Conservation (phyloP, 108 stramenopile species). For the Pseudonitzschia delicatissima region DNA sequence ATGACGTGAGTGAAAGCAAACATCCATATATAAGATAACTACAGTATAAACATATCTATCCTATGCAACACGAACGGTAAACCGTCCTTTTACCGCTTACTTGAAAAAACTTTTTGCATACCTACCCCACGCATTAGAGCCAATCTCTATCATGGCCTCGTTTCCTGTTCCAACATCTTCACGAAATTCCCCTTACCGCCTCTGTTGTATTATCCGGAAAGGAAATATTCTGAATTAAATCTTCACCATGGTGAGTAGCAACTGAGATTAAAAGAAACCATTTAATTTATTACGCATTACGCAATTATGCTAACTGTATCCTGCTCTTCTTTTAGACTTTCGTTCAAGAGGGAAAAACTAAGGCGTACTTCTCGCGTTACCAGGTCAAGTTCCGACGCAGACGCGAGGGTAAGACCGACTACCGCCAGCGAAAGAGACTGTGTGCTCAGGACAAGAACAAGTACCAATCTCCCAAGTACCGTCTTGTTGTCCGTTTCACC, state of each 20-base stretch:
- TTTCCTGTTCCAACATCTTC: too few relatives aligned
- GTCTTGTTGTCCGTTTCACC: constrained; percentile 96
- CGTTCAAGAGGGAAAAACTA: constrained; percentile 94
- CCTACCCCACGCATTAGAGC: too few relatives aligned
- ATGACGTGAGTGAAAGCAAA: too few relatives aligned
- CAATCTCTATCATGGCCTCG: too few relatives aligned
- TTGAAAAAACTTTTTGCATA: constrained; percentile 1
- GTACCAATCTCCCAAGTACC: constrained; percentile 99
- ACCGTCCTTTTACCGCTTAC: constrained; percentile 8
- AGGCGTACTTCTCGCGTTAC: constrained; percentile 98
- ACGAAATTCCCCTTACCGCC: too few relatives aligned
- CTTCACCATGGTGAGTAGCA: constrained; percentile 1
- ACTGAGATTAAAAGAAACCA: too few relatives aligned
- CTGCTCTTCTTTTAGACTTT: constrained; percentile 46
- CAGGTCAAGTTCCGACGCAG: constrained; percentile 99
- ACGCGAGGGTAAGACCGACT: constrained; percentile 99
- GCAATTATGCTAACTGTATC: neutral
- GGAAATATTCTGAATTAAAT: too few relatives aligned
- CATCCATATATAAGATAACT: too few relatives aligned
- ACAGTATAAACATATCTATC: neutral
- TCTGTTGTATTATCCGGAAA: too few relatives aligned
- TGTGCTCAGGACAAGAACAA: constrained; percentile 99
- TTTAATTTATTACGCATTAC: too few relatives aligned
- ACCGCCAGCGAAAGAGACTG: constrained; percentile 97
- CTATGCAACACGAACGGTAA: too few relatives aligned